These are phyloP conservation scores for Macrocystidia cucumis DNA, from an alignment of 1,284 basidiomycete species.

Conservation along the genomic window DNA sequence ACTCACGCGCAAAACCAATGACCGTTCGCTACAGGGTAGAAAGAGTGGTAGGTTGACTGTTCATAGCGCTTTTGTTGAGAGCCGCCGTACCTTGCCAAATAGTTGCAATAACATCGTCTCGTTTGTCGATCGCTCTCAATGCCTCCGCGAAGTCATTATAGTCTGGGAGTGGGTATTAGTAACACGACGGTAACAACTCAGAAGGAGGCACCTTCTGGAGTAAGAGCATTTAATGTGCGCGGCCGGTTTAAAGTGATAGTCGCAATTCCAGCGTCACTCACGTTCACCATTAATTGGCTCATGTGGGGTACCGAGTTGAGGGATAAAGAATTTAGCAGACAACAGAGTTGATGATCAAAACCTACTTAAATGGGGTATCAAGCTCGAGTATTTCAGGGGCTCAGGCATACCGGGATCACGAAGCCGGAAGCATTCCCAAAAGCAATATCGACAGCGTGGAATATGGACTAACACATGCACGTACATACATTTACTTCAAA, in stretches of 20 bases:
- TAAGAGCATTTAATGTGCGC: constrained; percentile 51
- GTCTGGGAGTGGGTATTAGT: constrained; percentile 28
- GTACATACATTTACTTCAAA: too few relatives aligned
- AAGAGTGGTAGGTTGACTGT: constrained; percentile 3
- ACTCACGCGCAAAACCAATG: constrained; percentile 69
- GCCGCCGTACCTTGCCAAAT: constrained; percentile 52
- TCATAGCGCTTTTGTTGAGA: background rate
- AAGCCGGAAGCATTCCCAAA: too few relatives aligned
- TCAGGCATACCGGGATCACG: too few relatives aligned
- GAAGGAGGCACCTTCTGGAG: constrained; percentile 40
- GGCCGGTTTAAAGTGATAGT: constrained; percentile 64
- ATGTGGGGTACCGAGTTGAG: too few relatives aligned
- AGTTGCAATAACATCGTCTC: constrained; percentile 56
- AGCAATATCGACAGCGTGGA: too few relatives aligned
- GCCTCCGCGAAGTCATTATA: constrained; percentile 54
- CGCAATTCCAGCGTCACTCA: constrained; percentile 49
- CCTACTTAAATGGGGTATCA: too few relatives aligned
- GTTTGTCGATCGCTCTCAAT: constrained; percentile 48
- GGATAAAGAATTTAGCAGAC: too few relatives aligned
- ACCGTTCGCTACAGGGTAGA: constrained; percentile 53
- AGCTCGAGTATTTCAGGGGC: too few relatives aligned
- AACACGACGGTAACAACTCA: constrained; percentile 1
- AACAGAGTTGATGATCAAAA: too few relatives aligned
- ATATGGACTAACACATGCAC: too few relatives aligned
- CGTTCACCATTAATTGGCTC: constrained; percentile 37